Base-by-base conservation (phyloP, 140 eudicot species). In the Anethum foeniculum region DNA sequence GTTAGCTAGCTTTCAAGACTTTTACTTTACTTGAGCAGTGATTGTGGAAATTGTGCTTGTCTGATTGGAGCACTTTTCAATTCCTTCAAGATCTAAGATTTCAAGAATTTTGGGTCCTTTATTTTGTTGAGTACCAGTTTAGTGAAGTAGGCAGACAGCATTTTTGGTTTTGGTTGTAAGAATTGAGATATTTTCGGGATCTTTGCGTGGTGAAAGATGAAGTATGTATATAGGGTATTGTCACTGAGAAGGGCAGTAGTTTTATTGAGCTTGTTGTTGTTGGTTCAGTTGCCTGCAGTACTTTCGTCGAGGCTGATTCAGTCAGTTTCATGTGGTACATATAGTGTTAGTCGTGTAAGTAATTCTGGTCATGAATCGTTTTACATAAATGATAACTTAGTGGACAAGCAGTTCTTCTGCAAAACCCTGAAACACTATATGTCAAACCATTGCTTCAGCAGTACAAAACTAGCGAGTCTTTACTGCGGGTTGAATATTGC, bases 331-430 rank as follows among this genome's bases (percentile, higher is more conserved):
- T 93, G 96, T 83, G 94, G 87, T 75, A 84, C 75, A 48, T 83
- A 89, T 82, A 83, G 72, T 67, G 71, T 93, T 46, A 32, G 79
- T 43, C 84, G 81, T 83, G 81, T 79, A 41, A 85, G 84, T 80
- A 72, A 81, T 84, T 81, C 84, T 81, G 85, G 65, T 81, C 86
- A 75, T 28, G 79, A 89, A 46, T 62, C 85, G 44, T 90, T 88
- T 80, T 93, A 89, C 78, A 75, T 90, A 76, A 84, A 93, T 49
- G 90, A 87, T 16, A 83, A 81, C 82, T 88, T 86, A 81, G 94
- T 89, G 58, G 90, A 84, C 68, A 82, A 82, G 72, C 81, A 82
- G 71, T 81, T 85, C 30, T 93, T 93, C 86, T 93, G 96, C 81
- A 82, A 91, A 69, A 81, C 88, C 48, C 75, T 93, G 84, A 83